A percentile compares a stretch with the other conserved stretches of the same genome.
Evolutionary conservation across 2,329 filamentous ascomycete species (phyloP).

Genomic region (Pestalotiopsis sp.): DNA sequence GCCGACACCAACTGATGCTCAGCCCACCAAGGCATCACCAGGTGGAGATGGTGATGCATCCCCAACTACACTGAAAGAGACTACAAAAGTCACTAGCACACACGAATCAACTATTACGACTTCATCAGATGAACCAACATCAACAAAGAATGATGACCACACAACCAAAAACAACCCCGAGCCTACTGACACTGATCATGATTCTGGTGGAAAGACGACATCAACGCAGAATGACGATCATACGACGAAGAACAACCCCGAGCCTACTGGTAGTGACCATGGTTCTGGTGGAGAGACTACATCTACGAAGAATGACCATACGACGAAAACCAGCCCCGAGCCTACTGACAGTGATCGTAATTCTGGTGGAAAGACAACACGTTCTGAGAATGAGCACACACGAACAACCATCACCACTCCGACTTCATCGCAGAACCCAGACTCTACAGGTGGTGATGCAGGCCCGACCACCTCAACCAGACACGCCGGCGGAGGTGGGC

Average conservation of each 20-base stretch:
- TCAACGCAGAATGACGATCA: not conserved
- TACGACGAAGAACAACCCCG: not conserved
- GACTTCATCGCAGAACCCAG: not conserved
- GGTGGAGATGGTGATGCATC: not conserved
- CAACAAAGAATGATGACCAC: not conserved
- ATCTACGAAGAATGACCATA: not conserved
- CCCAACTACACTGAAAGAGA: not conserved
- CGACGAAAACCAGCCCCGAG: not conserved
- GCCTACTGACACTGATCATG: not conserved
- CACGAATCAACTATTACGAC: not conserved
- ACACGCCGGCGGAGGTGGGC: not conserved
- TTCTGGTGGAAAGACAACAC: not conserved
- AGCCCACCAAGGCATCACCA: not conserved
- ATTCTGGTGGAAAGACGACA: not conserved
- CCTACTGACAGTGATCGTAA: not conserved
- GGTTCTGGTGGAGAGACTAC: not conserved
- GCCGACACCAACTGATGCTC: not conserved
- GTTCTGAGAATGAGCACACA: not conserved
- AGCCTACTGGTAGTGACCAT: not conserved
- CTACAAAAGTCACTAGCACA: not conserved
- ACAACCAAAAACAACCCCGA: not conserved
- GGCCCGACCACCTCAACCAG: not conserved
- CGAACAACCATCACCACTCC: not conserved
- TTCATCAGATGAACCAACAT: not conserved
- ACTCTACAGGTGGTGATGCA: not conserved